Evolutionary conservation across 2,329 filamentous ascomycete genomes (phyloP).

Genomic region (Thermoascus crustaceus): DNA sequence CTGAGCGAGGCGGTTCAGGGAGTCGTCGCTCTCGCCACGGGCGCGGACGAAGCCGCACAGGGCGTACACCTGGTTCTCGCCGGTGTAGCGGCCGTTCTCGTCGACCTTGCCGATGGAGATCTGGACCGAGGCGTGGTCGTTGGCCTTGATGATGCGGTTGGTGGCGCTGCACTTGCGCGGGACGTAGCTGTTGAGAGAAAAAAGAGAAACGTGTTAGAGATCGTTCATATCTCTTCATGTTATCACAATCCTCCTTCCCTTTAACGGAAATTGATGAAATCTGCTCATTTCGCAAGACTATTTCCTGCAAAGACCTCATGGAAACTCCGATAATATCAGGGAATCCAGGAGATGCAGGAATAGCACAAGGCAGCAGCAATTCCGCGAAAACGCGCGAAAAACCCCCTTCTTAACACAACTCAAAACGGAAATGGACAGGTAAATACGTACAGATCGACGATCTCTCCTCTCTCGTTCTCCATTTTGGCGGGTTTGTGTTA

Average conservation of each 20-base stretch:
- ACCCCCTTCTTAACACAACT: not conserved
- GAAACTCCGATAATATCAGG: too few relatives aligned
- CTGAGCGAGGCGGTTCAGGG: constrained; percentile 91
- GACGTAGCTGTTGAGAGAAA: constrained; percentile 63
- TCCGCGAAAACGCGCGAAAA: too few relatives aligned
- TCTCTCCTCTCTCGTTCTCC: constrained; percentile 99
- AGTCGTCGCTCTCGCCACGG: constrained; percentile 96
- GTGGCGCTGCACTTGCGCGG: constrained; percentile 98
- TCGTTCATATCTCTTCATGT: too few relatives aligned
- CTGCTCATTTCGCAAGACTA: too few relatives aligned
- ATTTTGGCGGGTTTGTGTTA: constrained; percentile 60
- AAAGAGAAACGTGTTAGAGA: constrained; percentile 4
- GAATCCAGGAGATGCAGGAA: too few relatives aligned
- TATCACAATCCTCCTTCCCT: too few relatives aligned
- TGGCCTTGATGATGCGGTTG: constrained; percentile 99
- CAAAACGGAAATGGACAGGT: constrained; percentile 11
- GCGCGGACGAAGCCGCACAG: constrained; percentile 96
- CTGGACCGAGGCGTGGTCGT: constrained; percentile 98
- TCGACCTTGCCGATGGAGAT: constrained; percentile 97
- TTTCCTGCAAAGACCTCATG: too few relatives aligned
- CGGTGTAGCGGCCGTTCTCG: constrained; percentile 94
- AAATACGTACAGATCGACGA: constrained; percentile 86
- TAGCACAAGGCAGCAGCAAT: too few relatives aligned
- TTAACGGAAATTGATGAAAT: too few relatives aligned
- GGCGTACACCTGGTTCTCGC: constrained; percentile 96